These are phyloP conservation scores for Crassisporium funariophilum DNA, from an alignment of 768 basidiomycete species.

Conservation along the genomic window DNA sequence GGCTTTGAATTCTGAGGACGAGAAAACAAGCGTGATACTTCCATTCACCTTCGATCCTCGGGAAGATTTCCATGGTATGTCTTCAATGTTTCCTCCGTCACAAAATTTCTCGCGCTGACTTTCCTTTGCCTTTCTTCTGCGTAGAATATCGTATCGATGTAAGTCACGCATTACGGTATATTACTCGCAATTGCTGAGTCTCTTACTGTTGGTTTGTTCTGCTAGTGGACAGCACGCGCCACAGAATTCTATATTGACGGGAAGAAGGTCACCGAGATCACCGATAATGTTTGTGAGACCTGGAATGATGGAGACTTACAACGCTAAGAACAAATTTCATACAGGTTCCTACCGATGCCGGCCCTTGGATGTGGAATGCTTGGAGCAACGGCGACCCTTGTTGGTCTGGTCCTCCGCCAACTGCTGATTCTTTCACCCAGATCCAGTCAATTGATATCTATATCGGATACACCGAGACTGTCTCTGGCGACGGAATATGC, in stretches of 20 bases:
- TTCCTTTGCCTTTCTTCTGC: too few relatives aligned
- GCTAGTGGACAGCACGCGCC: slow-evolving; percentile 31
- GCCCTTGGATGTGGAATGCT: slow-evolving; percentile 36
- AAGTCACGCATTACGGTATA: slow-evolving; percentile 5
- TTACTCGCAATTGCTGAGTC: background rate
- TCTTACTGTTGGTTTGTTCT: background rate
- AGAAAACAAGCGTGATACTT: slow-evolving; percentile 20
- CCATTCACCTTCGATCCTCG: slow-evolving; percentile 36
- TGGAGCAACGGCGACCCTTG: slow-evolving; percentile 37
- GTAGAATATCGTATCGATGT: slow-evolving; percentile 42
- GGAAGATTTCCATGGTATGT: slow-evolving; percentile 35
- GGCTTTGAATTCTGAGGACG: too few relatives aligned
- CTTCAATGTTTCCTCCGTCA: background rate
- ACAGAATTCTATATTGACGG: slow-evolving; percentile 39
- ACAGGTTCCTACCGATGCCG: slow-evolving; percentile 32
- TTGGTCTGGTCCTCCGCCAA: slow-evolving; percentile 40
- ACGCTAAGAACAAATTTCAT: too few relatives aligned
- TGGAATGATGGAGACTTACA: too few relatives aligned
- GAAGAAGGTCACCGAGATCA: slow-evolving; percentile 29
- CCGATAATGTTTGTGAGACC: slow-evolving; percentile 27
- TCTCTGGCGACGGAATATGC: too few relatives aligned
- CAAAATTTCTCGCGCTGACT: background rate
- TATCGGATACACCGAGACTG: too few relatives aligned
- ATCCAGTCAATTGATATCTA: slow-evolving; percentile 38
- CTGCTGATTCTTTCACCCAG: slow-evolving; percentile 34